These are phyloP conservation scores for Fusarium verrucosum DNA, from an alignment of 2,329 filamentous ascomycete genomes.

Conservation along the genomic window DNA sequence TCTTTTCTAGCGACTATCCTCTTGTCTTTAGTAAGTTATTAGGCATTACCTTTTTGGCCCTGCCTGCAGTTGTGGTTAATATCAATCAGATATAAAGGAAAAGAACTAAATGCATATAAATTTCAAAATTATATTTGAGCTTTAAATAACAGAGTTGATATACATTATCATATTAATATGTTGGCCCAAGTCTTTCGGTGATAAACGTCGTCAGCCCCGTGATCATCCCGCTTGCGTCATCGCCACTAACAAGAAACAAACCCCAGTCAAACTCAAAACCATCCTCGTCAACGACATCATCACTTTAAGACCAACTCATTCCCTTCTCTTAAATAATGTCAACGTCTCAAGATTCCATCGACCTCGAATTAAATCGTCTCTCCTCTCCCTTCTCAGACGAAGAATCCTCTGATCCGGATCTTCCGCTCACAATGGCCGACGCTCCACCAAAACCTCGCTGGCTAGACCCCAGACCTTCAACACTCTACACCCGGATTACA, in stretches of 20 bases:
- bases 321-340: slow-evolving; percentile 16
- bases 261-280: neutral
- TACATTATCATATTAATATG: no score
- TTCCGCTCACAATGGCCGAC: slow-evolving; percentile 31
- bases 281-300: slow-evolving; percentile 4
- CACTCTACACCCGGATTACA: slow-evolving; percentile 15
- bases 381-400: slow-evolving; percentile 5
- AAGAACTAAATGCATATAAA: no score
- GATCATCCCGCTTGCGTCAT: slow-evolving; percentile 28
- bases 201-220: no score
- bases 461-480: slow-evolving; percentile 32
- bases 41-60: no score
- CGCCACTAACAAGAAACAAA: slow-evolving; percentile 10
- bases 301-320: neutral
- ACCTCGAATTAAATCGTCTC: slow-evolving; percentile 29
- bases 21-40: no score
- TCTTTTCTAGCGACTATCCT: no score
- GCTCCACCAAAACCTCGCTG: slow-evolving; percentile 35
- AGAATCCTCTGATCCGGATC: slow-evolving; percentile 29
- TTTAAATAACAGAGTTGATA: no score
- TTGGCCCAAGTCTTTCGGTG: no score
- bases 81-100: no score
- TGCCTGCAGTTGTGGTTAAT: no score
- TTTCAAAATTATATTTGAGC: no score
- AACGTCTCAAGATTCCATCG: slow-evolving; percentile 1